phyloP scores from a whole-genome alignment of 2,329 filamentous ascomycete species.

The Trichoderma breve region DNA sequence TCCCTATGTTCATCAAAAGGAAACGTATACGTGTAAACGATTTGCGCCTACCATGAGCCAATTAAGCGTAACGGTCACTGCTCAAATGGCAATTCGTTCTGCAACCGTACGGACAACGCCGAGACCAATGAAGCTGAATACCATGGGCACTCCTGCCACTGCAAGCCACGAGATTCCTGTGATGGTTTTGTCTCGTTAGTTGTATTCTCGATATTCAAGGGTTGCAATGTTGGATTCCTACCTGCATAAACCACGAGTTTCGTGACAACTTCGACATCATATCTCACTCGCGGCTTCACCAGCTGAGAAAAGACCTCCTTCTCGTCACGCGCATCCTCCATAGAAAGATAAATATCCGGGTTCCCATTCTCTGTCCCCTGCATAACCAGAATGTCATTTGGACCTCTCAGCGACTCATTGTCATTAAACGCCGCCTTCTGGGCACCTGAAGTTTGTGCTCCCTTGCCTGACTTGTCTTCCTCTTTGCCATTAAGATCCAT shows the following conservation, averaged over 20 bases:
- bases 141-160: constrained; percentile 68
- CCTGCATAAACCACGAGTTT: constrained; percentile 94
- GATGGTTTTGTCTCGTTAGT: constrained; percentile 10
- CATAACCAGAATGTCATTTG: constrained; percentile 50
- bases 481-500: constrained; percentile 41
- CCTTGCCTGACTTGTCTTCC: constrained; percentile 39
- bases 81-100: not conserved
- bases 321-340: constrained; percentile 58
- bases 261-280: constrained; percentile 98
- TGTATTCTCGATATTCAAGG: constrained; percentile 2
- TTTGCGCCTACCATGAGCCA: not conserved
- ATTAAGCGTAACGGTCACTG: not conserved
- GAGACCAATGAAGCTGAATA: constrained; percentile 63
- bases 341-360: constrained; percentile 32
- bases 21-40: not conserved
- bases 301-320: constrained; percentile 80
- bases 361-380: constrained; percentile 33
- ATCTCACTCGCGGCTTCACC: constrained; percentile 83
- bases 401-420: constrained; percentile 73
- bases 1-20: constrained; percentile 1
- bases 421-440: constrained; percentile 53
- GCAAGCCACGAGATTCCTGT: constrained; percentile 80
- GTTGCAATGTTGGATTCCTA: constrained; percentile 41
- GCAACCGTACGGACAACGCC: constrained; percentile 42
- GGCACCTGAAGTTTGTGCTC: constrained; percentile 43